These are phyloP conservation scores for Globisporangium polare DNA, from an alignment of 352 stramenopile species.

Conservation along the genomic window DNA sequence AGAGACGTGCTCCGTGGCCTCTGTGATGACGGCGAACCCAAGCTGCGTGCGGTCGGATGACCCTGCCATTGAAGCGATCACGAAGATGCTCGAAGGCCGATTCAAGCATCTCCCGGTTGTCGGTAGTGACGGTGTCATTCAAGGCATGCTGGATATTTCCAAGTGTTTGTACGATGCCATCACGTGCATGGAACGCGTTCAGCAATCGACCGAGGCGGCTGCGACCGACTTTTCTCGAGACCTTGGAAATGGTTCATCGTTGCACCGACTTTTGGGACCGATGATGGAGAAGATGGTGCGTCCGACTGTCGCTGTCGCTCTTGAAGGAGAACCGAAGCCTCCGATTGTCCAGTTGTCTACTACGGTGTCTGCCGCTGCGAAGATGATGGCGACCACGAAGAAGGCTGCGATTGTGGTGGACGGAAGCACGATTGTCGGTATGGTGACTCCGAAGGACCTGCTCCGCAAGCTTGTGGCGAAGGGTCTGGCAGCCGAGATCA, in stretches of 20 bases:
- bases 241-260: conserved; percentile 55
- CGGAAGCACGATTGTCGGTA: conserved; percentile 68
- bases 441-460: conserved; percentile 85
- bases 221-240: conserved; percentile 80
- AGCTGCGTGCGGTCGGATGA: conserved; percentile 79
- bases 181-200: conserved; percentile 83
- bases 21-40: conserved; percentile 84
- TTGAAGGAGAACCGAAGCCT: conserved; percentile 79
- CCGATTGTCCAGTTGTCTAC: conserved; percentile 75
- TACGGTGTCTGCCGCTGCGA: conserved; percentile 63
- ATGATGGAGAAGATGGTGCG: conserved; percentile 91
- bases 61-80: conserved; percentile 82
- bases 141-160: conserved; percentile 88
- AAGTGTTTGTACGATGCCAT: conserved; percentile 89
- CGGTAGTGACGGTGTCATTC: conserved; percentile 57
- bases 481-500: conserved; percentile 67
- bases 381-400: conserved; percentile 83
- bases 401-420: conserved; percentile 83
- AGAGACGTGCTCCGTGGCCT: conserved; percentile 68
- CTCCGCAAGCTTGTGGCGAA: conserved; percentile 85
- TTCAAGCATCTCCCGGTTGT: conserved; percentile 88
- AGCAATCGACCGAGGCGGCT: conserved; percentile 77
- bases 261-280: conserved; percentile 71
- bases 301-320: conserved; percentile 72
- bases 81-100: conserved; percentile 84